These are phyloP conservation scores for Rhizomucor pusillus DNA, from an alignment of 371 early-diverging fungal species.

Conservation along the genomic window DNA sequence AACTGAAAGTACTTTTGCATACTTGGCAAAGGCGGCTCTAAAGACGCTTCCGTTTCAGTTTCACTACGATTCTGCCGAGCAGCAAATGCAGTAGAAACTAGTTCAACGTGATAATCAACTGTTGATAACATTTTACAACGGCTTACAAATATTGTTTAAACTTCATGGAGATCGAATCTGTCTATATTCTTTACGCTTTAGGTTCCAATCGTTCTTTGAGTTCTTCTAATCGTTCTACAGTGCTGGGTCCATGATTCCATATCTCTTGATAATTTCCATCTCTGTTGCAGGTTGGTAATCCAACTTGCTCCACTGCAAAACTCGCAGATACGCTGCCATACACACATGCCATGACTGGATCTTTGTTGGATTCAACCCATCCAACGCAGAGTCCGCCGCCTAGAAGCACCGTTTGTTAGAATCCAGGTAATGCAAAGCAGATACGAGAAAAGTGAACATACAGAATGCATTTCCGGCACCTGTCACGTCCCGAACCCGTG, in stretches of 20 bases:
- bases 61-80: constrained; percentile 3
- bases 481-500: constrained; percentile 36
- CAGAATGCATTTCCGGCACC: constrained; percentile 54
- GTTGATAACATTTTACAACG: too few relatives aligned
- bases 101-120: too few relatives aligned
- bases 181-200: not conserved
- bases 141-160: too few relatives aligned
- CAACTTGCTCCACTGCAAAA: constrained; percentile 45
- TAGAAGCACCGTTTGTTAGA: too few relatives aligned
- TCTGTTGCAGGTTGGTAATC: constrained; percentile 20
- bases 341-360: constrained; percentile 24
- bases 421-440: too few relatives aligned
- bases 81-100: not conserved
- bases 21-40: constrained; percentile 47
- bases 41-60: constrained; percentile 24
- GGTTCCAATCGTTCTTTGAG: not conserved
- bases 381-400: constrained; percentile 21
- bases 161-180: not conserved
- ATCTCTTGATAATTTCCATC: not conserved
- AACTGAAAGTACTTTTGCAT: constrained; percentile 66
- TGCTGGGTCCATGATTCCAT: constrained; percentile 33
- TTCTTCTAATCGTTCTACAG: constrained; percentile 19
- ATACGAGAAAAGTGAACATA: constrained; percentile 8
- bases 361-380: constrained; percentile 24
- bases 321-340: constrained; percentile 47